Evolutionary conservation across 768 basidiomycete genomes (phyloP), one percentile per base, ranked within the genome.

Genomic region (Panus rudis): DNA sequence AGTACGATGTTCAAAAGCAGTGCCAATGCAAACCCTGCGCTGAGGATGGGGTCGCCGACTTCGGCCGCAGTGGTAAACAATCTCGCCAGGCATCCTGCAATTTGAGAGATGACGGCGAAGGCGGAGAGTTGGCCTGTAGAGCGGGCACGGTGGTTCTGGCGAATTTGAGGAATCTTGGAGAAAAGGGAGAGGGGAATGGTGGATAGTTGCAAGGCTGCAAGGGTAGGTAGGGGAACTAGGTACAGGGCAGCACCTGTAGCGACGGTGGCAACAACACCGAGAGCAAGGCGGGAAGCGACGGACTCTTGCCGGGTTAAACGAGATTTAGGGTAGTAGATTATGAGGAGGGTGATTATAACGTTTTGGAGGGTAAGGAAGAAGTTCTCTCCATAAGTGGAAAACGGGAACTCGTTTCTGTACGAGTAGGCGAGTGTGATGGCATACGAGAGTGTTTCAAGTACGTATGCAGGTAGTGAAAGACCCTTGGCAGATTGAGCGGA

Each of bases 341-440:
- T 94, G 52, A 93, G 79, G 56, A 92, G 72, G 13, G 90, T 91
- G 60, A 97, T 91, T 65, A 87, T 48, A 53, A 84, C 70, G 68
- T 94, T 92, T 64, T 94, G 92, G 46, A 92, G 56, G 23, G 89
- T 81, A 38, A 98, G 75, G 78, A 97, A 97, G 44, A 92, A 61
- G 69, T 94, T 97, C 64, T 99, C 96, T 56, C 96, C 96, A 47
- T 97, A 99, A 1, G 96, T 97, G 16, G 89, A 91, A 71, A 97
- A 96, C 0, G 96, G 92, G 64, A 93, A 97, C 19, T 70, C 62
- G 56, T 90, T 84, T 19, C 91, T 73, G 54, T 78, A 79, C 2
- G 92, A 84, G 65, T 98, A 99, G 10, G 80, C 79, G 21, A 92
- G 75, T 0, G 82, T 92, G 55, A 99, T 92, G 21, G 84, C 85